Conservation (phyloP, 768 basidiomycete species). For the Mycena latifolia region DNA sequence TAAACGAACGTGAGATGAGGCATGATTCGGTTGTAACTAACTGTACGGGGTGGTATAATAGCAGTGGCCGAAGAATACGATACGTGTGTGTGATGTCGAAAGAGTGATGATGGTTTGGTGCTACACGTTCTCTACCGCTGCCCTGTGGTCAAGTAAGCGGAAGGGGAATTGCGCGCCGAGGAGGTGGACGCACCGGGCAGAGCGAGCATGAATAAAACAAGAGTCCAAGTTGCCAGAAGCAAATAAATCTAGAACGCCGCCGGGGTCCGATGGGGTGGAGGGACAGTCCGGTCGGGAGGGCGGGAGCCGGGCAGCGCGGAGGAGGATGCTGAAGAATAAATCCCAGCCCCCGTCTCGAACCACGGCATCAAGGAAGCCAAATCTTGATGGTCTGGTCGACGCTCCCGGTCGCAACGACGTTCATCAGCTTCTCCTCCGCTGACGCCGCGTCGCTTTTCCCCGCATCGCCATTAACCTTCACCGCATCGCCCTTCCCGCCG, state of each 20-base stretch:
- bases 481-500: constrained; percentile 51
- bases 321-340: constrained; percentile 9
- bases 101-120: constrained; percentile 34
- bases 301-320: constrained; percentile 7
- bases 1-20: constrained; percentile 37
- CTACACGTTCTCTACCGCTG: constrained; percentile 33
- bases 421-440: constrained; percentile 71
- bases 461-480: constrained; percentile 47
- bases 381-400: constrained; percentile 77
- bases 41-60: constrained; percentile 33
- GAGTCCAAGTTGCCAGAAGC: constrained; percentile 34
- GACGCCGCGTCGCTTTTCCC: constrained; percentile 37
- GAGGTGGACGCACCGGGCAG: constrained; percentile 23
- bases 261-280: constrained; percentile 5
- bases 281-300: constrained; percentile 10
- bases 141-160: constrained; percentile 7
- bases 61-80: constrained; percentile 26
- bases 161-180: not conserved
- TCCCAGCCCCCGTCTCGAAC: constrained; percentile 6
- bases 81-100: constrained; percentile 38
- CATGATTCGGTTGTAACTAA: constrained; percentile 23
- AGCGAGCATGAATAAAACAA: constrained; percentile 36
- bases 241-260: constrained; percentile 39
- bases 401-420: constrained; percentile 77
- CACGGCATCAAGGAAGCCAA: constrained; percentile 64